These are phyloP conservation scores for Peronospora tabacina DNA, from an alignment of 352 stramenopile species.

Conservation along the genomic window DNA sequence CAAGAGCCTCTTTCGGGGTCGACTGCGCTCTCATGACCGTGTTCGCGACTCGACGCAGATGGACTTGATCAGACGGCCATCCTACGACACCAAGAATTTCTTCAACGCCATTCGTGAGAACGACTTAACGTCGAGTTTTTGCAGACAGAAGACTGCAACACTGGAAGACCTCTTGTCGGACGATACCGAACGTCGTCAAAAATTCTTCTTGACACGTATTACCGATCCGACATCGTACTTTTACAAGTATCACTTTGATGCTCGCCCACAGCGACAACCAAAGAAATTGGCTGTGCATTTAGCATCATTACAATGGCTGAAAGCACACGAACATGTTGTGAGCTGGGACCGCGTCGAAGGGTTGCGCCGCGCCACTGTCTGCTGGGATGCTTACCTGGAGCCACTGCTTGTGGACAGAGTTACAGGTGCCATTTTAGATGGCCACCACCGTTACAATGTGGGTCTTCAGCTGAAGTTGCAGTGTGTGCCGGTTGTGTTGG, in stretches of 20 bases:
- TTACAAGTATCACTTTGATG: constrained; percentile 86
- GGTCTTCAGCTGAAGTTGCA: constrained; percentile 58
- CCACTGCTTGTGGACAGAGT: constrained; percentile 64
- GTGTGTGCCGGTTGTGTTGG: constrained; percentile 67
- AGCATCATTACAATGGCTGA: constrained; percentile 62
- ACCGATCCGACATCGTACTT: constrained; percentile 86
- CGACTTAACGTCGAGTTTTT: constrained; percentile 77
- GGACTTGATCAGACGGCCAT: constrained; percentile 63
- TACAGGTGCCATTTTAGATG: constrained; percentile 75
- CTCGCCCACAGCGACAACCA: constrained; percentile 51
- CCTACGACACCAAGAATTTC: constrained; percentile 54
- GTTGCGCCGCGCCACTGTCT: constrained; percentile 60
- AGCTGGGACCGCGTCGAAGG: constrained; percentile 81
- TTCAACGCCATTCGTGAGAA: constrained; percentile 81
- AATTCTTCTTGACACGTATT: constrained; percentile 80
- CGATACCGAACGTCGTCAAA: constrained; percentile 48
- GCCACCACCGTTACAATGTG: constrained; percentile 80
- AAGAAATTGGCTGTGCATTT: constrained; percentile 54
- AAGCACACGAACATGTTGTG: constrained; percentile 79
- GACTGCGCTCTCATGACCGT: constrained; percentile 53
- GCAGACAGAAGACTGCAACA: constrained; percentile 57
- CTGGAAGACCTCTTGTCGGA: constrained; percentile 74
- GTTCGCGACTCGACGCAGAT: constrained; percentile 41
- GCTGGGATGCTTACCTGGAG: constrained; percentile 80
- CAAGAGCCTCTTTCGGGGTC: constrained; percentile 65